Conservation (phyloP, 1,284 basidiomycete genomes). For the Cystobasidium pallidum region DNA sequence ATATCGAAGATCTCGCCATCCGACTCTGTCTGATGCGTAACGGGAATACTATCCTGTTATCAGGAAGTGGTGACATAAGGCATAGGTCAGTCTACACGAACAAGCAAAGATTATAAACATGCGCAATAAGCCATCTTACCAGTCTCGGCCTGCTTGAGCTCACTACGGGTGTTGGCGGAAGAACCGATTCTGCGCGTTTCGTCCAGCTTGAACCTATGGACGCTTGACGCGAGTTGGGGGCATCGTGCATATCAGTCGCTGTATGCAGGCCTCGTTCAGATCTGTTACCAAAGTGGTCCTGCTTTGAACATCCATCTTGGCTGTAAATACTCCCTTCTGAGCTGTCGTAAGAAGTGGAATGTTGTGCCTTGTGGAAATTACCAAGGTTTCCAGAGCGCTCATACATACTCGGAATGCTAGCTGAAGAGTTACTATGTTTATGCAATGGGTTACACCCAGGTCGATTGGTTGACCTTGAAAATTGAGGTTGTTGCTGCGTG, state of each 20-base stretch:
- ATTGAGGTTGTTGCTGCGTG: not conserved
- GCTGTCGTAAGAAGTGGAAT: not conserved
- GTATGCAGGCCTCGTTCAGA: not conserved
- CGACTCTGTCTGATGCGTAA: slow-evolving; percentile 3
- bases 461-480: not conserved
- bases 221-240: not conserved
- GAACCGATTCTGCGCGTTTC: not conserved
- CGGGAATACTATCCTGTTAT: not conserved
- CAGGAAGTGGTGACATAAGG: not conserved
- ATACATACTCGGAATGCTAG: slow-evolving; percentile 16
- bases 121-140: not conserved
- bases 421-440: slow-evolving; percentile 8
- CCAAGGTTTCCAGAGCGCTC: slow-evolving; percentile 9
- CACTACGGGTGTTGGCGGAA: not conserved
- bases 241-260: not conserved
- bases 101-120: not conserved
- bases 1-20: slow-evolving; percentile 40
- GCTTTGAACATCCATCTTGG: not conserved
- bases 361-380: not conserved
- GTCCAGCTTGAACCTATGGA: not conserved
- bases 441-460: not conserved
- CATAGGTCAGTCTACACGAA: not conserved
- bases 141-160: not conserved
- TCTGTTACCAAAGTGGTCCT: not conserved
- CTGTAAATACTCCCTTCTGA: slow-evolving; percentile 29